phyloP scores from a whole-genome alignment of 1,284 basidiomycete genomes.

The Gymnopus androsaceus region DNA sequence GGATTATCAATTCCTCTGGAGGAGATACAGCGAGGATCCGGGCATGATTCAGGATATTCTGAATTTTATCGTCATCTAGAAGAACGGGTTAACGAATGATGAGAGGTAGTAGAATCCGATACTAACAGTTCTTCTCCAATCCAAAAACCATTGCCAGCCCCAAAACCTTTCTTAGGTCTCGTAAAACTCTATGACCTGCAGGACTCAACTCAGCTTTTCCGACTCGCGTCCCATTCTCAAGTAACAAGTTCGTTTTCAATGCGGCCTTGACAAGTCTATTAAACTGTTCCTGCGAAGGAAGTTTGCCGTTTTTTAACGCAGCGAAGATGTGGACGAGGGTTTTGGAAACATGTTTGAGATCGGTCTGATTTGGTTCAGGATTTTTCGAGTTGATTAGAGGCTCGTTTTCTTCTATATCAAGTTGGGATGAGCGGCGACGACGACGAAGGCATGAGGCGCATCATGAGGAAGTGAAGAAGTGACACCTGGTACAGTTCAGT shows the following conservation, averaged over 20 bases:
- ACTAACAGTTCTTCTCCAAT: constrained; percentile 51
- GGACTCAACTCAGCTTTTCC: constrained; percentile 34
- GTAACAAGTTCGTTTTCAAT: constrained; percentile 38
- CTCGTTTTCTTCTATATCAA: not conserved
- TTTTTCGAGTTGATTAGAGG: not conserved
- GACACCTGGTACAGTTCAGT: no score
- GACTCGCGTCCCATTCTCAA: not conserved
- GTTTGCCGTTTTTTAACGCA: constrained; percentile 46
- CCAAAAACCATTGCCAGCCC: constrained; percentile 43
- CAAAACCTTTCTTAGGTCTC: constrained; percentile 35
- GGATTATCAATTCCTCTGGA: constrained; percentile 18
- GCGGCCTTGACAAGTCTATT: constrained; percentile 32
- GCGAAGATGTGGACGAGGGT: constrained; percentile 43
- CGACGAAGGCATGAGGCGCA: not conserved
- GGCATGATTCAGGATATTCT: constrained; percentile 41
- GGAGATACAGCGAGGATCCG: constrained; percentile 21
- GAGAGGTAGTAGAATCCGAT: not conserved
- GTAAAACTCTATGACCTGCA: constrained; percentile 35
- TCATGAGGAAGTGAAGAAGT: no score
- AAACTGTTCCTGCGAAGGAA: constrained; percentile 50
- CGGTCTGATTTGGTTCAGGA: not conserved
- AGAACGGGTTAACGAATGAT: not conserved
- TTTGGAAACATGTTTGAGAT: constrained; percentile 16
- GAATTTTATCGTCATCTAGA: constrained; percentile 47
- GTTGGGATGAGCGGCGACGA: not conserved